Evolutionary conservation across 2,329 filamentous ascomycete genomes (phyloP).

Genomic region (Pseudodiploospora longispora): DNA sequence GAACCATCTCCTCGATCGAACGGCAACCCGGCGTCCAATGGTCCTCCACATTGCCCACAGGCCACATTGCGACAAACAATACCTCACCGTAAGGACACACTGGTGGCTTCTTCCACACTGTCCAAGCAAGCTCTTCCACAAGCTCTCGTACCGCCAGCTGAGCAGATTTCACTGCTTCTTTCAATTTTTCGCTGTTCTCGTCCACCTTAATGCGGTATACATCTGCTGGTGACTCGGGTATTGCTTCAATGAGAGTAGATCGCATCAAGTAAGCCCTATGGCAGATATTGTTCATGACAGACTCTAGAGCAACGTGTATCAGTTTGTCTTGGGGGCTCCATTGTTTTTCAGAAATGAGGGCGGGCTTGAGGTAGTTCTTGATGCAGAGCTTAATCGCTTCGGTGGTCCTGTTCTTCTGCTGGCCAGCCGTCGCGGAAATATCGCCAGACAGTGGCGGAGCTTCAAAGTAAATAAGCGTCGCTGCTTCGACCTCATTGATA

Average conservation of each 20-base stretch:
- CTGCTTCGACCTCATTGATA: conserved; percentile 26
- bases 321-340: conserved; percentile 8
- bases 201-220: conserved; percentile 7
- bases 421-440: conserved; percentile 5
- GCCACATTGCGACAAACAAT: conserved; percentile 59
- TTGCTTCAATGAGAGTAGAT: conserved; percentile 12
- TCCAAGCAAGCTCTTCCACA: conserved; percentile 47
- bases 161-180: conserved; percentile 11
- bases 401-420: conserved; percentile 29
- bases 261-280: conserved; percentile 10
- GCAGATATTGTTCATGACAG: conserved; percentile 8
- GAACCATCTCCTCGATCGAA: conserved; percentile 17
- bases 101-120: conserved; percentile 49
- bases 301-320: conserved; percentile 5
- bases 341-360: background rate
- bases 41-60: conserved; percentile 45
- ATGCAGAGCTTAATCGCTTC: conserved; percentile 34
- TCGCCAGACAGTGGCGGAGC: conserved; percentile 21
- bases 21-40: conserved; percentile 32
- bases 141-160: conserved; percentile 22
- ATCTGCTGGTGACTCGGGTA: conserved; percentile 1
- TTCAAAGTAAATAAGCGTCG: conserved; percentile 30
- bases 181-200: conserved; percentile 2
- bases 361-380: conserved; percentile 2
- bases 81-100: conserved; percentile 46